Evolutionary conservation across 768 basidiomycete species (phyloP).

Genomic region (Filobasidium floriforme): DNA sequence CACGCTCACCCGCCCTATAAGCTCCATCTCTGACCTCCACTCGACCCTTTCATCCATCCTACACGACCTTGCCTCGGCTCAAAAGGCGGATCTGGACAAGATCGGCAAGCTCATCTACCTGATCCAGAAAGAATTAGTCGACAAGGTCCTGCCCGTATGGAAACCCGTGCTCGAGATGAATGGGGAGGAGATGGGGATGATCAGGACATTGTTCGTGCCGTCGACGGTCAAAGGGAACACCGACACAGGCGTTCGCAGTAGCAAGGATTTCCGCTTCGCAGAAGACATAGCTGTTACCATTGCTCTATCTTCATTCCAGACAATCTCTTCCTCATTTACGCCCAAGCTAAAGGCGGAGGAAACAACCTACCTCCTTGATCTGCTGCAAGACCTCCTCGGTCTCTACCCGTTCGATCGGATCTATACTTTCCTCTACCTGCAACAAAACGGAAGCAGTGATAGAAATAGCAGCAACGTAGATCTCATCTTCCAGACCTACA

Average conservation of each 20-base stretch:
- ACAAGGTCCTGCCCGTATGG: constrained; percentile 65
- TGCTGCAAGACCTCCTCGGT: no score
- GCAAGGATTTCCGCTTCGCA: constrained; percentile 47
- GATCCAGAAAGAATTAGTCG: constrained; percentile 62
- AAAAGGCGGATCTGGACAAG: background rate
- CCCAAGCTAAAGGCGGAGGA: no score
- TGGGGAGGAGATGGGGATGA: constrained; percentile 46
- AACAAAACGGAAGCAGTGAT: constrained; percentile 64
- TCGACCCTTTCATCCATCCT: no score
- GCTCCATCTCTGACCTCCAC: background rate
- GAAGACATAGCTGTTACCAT: constrained; percentile 32
- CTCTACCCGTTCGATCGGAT: constrained; percentile 54
- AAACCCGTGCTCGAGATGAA: constrained; percentile 53
- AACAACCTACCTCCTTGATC: no score
- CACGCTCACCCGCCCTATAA: background rate
- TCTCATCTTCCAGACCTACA: background rate
- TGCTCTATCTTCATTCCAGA: constrained; percentile 50
- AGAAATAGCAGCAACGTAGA: constrained; percentile 64
- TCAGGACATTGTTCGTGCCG: constrained; percentile 69
- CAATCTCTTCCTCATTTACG: constrained; percentile 90
- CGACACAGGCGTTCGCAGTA: constrained; percentile 28
- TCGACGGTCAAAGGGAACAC: constrained; percentile 13
- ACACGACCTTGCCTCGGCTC: background rate
- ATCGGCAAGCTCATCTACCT: constrained; percentile 9
- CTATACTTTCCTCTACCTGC: background rate